A percentile compares a stretch with the other conserved stretches of the same genome.
Evolutionary conservation across 2,329 filamentous ascomycete genomes (phyloP).

Genomic region (Xylariaceae sp.): DNA sequence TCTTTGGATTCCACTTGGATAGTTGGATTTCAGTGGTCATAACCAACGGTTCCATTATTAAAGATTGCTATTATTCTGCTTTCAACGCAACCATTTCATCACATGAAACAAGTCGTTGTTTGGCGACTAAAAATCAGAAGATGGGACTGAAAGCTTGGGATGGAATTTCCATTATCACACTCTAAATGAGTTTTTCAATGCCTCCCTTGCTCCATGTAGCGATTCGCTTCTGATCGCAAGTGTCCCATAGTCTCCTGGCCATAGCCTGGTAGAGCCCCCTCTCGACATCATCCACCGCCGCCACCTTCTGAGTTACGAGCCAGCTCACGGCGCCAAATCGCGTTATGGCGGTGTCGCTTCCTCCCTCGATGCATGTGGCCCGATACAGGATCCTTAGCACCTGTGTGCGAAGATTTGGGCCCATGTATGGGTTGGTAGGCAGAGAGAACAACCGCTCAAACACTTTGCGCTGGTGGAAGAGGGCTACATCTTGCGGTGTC

Average conservation of each 20-base stretch:
- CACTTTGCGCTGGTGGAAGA: conserved; percentile 49
- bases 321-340: conserved; percentile 43
- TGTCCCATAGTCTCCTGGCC: conserved; percentile 38
- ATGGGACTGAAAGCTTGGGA: too few species aligned
- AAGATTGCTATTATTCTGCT: too few species aligned
- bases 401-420: conserved; percentile 37
- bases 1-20: too few species aligned
- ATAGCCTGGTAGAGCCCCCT: conserved; percentile 39
- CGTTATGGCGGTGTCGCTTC: conserved; percentile 44
- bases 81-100: too few species aligned
- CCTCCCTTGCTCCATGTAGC: conserved; percentile 42
- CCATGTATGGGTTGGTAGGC: conserved; percentile 39
- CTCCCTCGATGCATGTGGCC: conserved; percentile 39
- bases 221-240: conserved; percentile 42
- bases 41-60: too few species aligned
- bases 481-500: conserved; percentile 37
- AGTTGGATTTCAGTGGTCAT: too few species aligned
- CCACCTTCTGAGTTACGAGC: conserved; percentile 38
- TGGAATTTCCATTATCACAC: too few species aligned
- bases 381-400: conserved; percentile 41
- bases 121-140: too few species aligned
- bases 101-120: too few species aligned
- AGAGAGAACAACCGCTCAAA: conserved; percentile 58
- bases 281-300: conserved; percentile 31
- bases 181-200: conserved; percentile 32